Base-by-base conservation (phyloP, 1,284 basidiomycete species). In the Rhodotorula sp. region DNA sequence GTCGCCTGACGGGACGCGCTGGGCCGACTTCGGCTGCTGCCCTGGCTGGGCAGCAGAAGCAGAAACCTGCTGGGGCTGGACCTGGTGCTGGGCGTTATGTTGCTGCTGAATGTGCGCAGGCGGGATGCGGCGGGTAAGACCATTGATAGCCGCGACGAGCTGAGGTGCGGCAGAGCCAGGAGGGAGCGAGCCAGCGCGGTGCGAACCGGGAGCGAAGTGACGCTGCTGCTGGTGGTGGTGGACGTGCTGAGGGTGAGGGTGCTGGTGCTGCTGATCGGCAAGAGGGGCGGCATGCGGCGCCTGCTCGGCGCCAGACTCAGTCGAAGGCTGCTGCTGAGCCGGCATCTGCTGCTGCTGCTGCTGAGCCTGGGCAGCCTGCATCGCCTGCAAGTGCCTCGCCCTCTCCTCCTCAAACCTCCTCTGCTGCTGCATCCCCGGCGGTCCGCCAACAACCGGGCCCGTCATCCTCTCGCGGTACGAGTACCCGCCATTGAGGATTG, bases 131-230 rank as follows among this genome's bases (percentile, higher is more conserved):
- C 71, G 67, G 3, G 73, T 74, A 19, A 74, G 48, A 32, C 71
- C 73, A 51, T 74, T 63, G 61, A 74, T 74, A 8, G 73, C 73
- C 27, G 70, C 73, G 57, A 74, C 73, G 63, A 74, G 68, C 29
- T 72, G 67, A 27, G 73, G 70, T 8, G 72, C 64, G 30, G 64
- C 59, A 1, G 58, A 48, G 44, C 64, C 64, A 15, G 64, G 64
- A 30, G 56, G 57, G 44, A 36, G 58, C n/a, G 51, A 39, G 13
- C 51, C 51, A 36, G 39, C 53, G 36, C 60, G 39, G 24, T 44
- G 39, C 11, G 39, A 6, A 17, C 39, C 39, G 7, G 56, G 44
- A 34, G 8, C 46, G 47, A 53, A 39, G 19, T n/a, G 49, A 20
- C 47, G 52, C 44, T 58, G 60, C 51, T 54, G 63, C n/a, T 49